Evolutionary conservation across 352 stramenopile genomes (phyloP), one percentile per base, ranked within the genome.

Genomic region (Pythium myriotylum): DNA sequence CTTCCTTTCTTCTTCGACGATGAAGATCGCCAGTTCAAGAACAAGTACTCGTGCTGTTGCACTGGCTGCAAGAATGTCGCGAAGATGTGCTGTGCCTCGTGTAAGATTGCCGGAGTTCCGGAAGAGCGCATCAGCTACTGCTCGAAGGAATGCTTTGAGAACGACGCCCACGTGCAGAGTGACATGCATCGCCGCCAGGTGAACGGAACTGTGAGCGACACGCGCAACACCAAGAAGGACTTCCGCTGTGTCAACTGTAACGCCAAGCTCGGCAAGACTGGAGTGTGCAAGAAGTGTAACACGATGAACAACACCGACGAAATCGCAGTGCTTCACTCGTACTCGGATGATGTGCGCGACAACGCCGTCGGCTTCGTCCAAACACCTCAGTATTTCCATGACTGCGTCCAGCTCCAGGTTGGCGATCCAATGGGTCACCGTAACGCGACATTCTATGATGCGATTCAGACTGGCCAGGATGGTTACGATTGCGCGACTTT

Each of bases 1-100:
- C 62, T 95, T 2, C 84, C 86, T 6, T 95, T 95, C 65, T 95
- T 95, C 70, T 95, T 95, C 26, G 86, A 93, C 47, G 84, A 91
- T 39, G 83, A 92, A 54, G 85, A 94, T 27, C 81, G 85, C 17
- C 74, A 88, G 62, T 64, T 63, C 43, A 91, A 91, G 72, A 88
- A 88, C 70, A 90, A 91, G 70, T 92, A 91, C 68, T 67, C 65
- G 10, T 95, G 86, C 76, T 92, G 74, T 48, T 81, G 72, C 45
- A 76, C 72, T 20, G 82, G 86, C 8, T 94, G 86, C 73, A 79
- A 79, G 37, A 92, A 94, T 39, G 79, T 92, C 41, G 86, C 76
- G 8, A 91, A 90, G 65, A 87, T 95, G 67, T 95, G 79, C 66
- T 95, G 86, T 40, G 81, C 86, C 7, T 91, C 80, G 43, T 95